Evolutionary conservation across 169 alveolate species (phyloP).

Genomic region (Theileria sp.): DNA sequence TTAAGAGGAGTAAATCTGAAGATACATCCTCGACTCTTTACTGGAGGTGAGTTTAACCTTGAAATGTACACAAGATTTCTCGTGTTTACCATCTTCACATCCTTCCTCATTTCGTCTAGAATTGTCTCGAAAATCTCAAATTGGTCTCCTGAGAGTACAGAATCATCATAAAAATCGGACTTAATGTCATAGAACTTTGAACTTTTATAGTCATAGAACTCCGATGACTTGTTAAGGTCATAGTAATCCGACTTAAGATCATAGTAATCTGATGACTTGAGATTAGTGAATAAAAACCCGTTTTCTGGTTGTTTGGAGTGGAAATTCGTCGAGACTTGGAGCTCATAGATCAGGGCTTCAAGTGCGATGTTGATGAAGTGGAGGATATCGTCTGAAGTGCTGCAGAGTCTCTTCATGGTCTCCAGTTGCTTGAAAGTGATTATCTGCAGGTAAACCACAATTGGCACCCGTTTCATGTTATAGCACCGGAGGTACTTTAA

Average conservation of each 20-base stretch:
- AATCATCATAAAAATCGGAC: neutral
- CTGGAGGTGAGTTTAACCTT: constrained; percentile 43
- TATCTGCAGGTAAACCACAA: constrained; percentile 36
- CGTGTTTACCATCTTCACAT: constrained; percentile 16
- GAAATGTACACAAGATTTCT: constrained; percentile 57
- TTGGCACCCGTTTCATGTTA: constrained; percentile 36
- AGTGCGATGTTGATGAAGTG: constrained; percentile 20
- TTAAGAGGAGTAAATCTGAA: constrained; percentile 33
- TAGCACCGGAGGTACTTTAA: constrained; percentile 36
- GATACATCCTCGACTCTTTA: constrained; percentile 48
- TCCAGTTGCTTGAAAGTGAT: constrained; percentile 53
- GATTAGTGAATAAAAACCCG: neutral
- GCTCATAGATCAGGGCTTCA: constrained; percentile 12
- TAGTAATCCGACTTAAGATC: too few relatives aligned
- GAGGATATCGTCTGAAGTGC: neutral
- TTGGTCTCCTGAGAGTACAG: constrained; percentile 13
- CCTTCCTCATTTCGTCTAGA: constrained; percentile 20
- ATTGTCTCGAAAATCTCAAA: constrained; percentile 11
- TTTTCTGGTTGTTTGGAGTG: neutral
- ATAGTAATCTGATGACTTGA: too few relatives aligned
- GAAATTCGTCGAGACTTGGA: constrained; percentile 10
- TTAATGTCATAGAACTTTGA: too few relatives aligned
- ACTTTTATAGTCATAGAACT: too few relatives aligned
- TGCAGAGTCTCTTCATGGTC: constrained; percentile 31
- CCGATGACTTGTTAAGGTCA: too few relatives aligned